phyloP scores from a whole-genome alignment of 768 basidiomycete species.

The Lactarius vividus region DNA sequence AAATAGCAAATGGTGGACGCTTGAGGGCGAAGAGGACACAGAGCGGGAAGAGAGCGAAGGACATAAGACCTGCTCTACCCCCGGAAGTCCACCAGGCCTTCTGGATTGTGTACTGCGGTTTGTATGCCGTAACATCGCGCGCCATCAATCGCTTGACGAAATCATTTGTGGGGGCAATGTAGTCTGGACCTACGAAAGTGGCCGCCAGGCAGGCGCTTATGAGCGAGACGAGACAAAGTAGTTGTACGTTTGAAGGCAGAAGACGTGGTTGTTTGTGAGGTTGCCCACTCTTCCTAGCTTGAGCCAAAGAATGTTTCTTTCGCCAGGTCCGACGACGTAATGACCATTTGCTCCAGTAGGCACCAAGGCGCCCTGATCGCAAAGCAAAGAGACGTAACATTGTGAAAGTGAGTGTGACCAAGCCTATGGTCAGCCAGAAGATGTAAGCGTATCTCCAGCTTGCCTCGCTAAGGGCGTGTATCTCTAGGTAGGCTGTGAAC shows the following conservation, averaged over 20 bases:
- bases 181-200: conserved; percentile 64
- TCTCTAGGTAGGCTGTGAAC: conserved; percentile 54
- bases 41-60: conserved; percentile 70
- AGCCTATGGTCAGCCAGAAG: conserved; percentile 54
- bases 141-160: conserved; percentile 36
- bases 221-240: conserved; percentile 49
- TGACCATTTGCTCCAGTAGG: conserved; percentile 57
- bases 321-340: conserved; percentile 58
- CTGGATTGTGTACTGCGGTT: conserved; percentile 56
- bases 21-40: conserved; percentile 70
- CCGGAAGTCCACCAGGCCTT: conserved; percentile 74
- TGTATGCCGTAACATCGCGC: conserved; percentile 38
- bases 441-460: conserved; percentile 56
- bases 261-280: conserved; percentile 43
- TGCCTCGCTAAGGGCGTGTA: conserved; percentile 52
- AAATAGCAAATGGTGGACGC: conserved; percentile 66
- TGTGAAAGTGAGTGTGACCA: conserved; percentile 42
- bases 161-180: conserved; percentile 51
- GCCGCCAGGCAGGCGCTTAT: conserved; percentile 44
- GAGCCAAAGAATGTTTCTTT: conserved; percentile 43
- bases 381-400: conserved; percentile 44
- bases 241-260: conserved; percentile 62
- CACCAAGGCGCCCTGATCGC: conserved; percentile 45
- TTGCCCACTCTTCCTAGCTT: conserved; percentile 35
- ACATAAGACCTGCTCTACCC: conserved; percentile 63